Evolutionary conservation across 1,284 basidiomycete genomes (phyloP).

Genomic region (Schizophyllum amplum): DNA sequence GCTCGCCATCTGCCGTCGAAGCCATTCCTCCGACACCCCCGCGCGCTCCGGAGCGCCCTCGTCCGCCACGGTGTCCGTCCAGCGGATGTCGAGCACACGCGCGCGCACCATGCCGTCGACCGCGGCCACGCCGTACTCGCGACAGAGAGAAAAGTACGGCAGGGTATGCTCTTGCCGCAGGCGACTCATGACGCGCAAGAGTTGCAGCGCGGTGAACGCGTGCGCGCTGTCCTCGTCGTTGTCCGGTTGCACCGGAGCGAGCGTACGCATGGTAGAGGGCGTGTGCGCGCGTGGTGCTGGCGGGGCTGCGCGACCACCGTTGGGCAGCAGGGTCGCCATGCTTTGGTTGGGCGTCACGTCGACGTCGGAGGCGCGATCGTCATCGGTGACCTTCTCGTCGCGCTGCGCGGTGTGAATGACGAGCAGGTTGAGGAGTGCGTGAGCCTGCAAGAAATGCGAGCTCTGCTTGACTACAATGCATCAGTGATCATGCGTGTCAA

Average conservation of each 20-base stretch:
- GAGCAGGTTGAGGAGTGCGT: slow-evolving; percentile 63
- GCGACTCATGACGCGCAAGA: slow-evolving; percentile 68
- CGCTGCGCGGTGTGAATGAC: slow-evolving; percentile 66
- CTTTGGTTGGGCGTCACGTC: neutral
- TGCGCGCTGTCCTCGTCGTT: slow-evolving; percentile 26
- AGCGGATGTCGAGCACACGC: slow-evolving; percentile 64
- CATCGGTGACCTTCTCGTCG: neutral
- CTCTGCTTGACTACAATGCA: slow-evolving; percentile 51
- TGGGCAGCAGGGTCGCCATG: slow-evolving; percentile 4
- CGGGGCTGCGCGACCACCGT: slow-evolving; percentile 14
- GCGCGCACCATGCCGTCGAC: slow-evolving; percentile 78
- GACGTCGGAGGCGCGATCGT: slow-evolving; percentile 15
- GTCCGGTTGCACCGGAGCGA: slow-evolving; percentile 23
- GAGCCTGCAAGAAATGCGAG: slow-evolving; percentile 72
- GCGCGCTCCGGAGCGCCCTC: slow-evolving; percentile 25
- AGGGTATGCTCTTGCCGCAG: slow-evolving; percentile 34
- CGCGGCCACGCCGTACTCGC: slow-evolving; percentile 67
- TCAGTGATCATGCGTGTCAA: slow-evolving; percentile 2
- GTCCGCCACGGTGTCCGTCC: slow-evolving; percentile 61
- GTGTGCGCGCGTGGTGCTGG: slow-evolving; percentile 23
- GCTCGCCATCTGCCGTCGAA: neutral
- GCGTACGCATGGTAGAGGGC: slow-evolving; percentile 18
- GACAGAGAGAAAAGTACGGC: slow-evolving; percentile 69
- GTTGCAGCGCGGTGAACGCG: slow-evolving; percentile 63
- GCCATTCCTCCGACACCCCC: neutral